phyloP scores from a whole-genome alignment of 257 asterid species.

The Haberlea rhodopensis region DNA sequence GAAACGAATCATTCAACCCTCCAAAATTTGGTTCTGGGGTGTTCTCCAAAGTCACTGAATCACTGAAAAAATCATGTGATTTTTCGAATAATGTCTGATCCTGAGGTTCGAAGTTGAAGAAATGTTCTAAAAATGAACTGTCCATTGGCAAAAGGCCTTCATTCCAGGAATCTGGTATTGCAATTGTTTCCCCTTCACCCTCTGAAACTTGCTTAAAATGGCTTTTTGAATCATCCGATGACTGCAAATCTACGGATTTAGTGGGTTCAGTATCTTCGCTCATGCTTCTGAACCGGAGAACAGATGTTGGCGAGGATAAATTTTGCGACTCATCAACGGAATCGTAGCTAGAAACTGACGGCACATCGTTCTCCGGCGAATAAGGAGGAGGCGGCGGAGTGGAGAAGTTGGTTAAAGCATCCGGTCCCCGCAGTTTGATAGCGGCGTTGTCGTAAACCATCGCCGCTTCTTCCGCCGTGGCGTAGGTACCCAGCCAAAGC shows the following conservation, averaged over 20 bases:
- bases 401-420: no score
- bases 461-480: no score
- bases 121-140: slow-evolving; percentile 28
- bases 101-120: slow-evolving; percentile 35
- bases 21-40: background rate
- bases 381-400: no score
- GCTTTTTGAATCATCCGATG: slow-evolving; percentile 5
- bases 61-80: no score
- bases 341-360: no score
- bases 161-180: slow-evolving; percentile 1
- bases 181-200: no score
- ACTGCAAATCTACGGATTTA: slow-evolving; percentile 18
- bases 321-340: no score
- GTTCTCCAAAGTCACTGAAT: background rate
- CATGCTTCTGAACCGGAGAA: slow-evolving; percentile 42
- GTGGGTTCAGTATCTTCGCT: slow-evolving; percentile 30
- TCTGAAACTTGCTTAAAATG: slow-evolving; percentile 13
- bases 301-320: slow-evolving; percentile 63
- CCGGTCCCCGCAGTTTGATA: no score
- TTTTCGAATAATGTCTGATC: slow-evolving; percentile 26
- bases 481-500: no score
- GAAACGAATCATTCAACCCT: slow-evolving; percentile 18
- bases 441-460: no score
- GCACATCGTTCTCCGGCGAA: no score
- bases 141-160: slow-evolving; percentile 26